Evolutionary conservation across 176 grass and related monocot species (phyloP), one percentile per base, ranked within the genome.

Genomic region (Chloris gayana): DNA sequence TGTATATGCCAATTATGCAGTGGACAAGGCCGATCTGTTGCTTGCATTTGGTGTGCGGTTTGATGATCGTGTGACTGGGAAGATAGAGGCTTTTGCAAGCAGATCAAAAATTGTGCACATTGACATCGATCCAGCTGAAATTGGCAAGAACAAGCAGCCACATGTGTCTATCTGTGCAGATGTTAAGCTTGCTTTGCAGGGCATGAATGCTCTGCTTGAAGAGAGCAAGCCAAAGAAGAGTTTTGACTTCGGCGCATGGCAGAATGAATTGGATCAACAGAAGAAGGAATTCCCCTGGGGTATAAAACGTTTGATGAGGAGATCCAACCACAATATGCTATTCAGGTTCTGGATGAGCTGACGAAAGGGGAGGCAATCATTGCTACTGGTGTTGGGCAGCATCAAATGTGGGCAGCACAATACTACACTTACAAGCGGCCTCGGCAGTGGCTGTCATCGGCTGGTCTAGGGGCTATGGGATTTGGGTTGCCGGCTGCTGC

Each of bases 111-210:
- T 99, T 69, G 92, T 99, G 74, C 96, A 99, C 88, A 90, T 99
- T 61, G 96, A 99, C 77, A 99, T 99, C 6, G 96, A 99, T 41
- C 96, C 96, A 19, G 96, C 96, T 47, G 96, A 99, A 87, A 99
- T 99, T 53, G 96, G 96, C 14, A 99, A 99, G 86, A 99, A 99
- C 61, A 99, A 99, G 85, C 92, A 95, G 81, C 96, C 96, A 5
- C 96, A 99, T 59, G 72, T 91, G 38, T 99, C 96, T n/a, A 91
- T 99, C 54, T 99, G 92, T 53, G 96, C 84, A 25, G 93, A 95
- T 77, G 51, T 99, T 29, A 99, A 91, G 85, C 77, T 87, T 24
- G 88, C 88, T 42, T 41, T 99, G 66, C 70, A 98, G 74, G 92
- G 90, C 27, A 39, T 98, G 82, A 98, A 93, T 70, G 49, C 46